Conservation (phyloP, 108 stramenopile genomes). For the Chaetoceros muelleri region DNA sequence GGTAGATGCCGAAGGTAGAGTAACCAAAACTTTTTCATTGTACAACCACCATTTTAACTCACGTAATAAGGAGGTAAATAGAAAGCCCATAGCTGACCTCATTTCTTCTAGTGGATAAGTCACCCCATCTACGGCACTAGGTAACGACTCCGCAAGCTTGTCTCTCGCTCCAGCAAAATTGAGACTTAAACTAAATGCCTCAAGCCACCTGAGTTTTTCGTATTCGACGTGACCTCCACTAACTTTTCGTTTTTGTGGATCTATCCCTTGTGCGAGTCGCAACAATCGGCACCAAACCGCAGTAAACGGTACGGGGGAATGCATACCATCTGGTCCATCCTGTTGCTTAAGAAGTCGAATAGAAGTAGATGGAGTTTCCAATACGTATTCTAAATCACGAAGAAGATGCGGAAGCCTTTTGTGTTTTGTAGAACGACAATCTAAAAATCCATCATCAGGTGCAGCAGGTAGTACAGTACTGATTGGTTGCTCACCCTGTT, state of each 20-base stretch:
- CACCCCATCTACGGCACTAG: slow-evolving; percentile 29
- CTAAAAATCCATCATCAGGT: slow-evolving; percentile 80
- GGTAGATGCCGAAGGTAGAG: slow-evolving; percentile 31
- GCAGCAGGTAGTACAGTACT: slow-evolving; percentile 63
- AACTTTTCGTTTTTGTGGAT: slow-evolving; percentile 77
- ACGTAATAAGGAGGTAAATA: slow-evolving; percentile 58
- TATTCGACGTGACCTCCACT: slow-evolving; percentile 83
- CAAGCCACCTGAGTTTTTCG: slow-evolving; percentile 75
- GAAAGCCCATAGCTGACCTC: slow-evolving; percentile 59
- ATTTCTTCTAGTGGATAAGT: slow-evolving; percentile 18
- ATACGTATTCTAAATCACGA: slow-evolving; percentile 83
- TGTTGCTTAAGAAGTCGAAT: slow-evolving; percentile 37
- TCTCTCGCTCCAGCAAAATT: slow-evolving; percentile 74
- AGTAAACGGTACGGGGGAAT: slow-evolving; percentile 60
- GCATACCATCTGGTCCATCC: slow-evolving; percentile 32
- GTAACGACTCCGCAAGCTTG: slow-evolving; percentile 67
- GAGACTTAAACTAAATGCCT: slow-evolving; percentile 75
- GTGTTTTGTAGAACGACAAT: slow-evolving; percentile 72
- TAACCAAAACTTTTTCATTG: slow-evolving; percentile 64
- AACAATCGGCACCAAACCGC: slow-evolving; percentile 60
- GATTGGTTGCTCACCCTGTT: slow-evolving; percentile 68
- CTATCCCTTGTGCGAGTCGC: slow-evolving; percentile 77
- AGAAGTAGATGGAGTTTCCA: slow-evolving; percentile 82
- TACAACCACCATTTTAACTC: slow-evolving; percentile 86
- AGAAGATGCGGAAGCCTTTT: slow-evolving; percentile 77